These are phyloP conservation scores for Candida cerambycidarum DNA, from an alignment of 805 yeast species.

Conservation along the genomic window DNA sequence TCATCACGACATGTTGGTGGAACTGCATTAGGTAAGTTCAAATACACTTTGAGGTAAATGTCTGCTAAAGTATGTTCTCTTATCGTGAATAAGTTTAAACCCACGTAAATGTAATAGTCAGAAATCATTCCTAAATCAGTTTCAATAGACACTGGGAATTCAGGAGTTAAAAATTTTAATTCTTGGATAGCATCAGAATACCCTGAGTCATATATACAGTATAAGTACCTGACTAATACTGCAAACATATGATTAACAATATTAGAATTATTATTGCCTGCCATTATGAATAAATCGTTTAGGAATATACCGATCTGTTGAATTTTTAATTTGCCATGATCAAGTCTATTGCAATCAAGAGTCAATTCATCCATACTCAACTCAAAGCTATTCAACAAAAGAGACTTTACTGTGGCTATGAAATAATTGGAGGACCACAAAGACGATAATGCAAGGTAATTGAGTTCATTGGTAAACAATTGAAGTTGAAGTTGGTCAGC, in stretches of 20 bases:
- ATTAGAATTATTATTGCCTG: background rate
- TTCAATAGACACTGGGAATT: constrained; percentile 18
- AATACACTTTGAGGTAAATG: constrained; percentile 23
- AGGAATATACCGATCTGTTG: background rate
- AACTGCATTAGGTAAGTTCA: constrained; percentile 22
- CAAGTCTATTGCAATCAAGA: constrained; percentile 8
- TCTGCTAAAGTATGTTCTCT: constrained; percentile 8
- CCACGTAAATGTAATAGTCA: constrained; percentile 26
- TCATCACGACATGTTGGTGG: background rate
- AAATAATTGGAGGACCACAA: background rate
- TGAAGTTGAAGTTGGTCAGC: constrained; percentile 3
- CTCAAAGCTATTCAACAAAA: constrained; percentile 4
- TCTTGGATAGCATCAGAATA: background rate
- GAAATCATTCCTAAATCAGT: constrained; percentile 5
- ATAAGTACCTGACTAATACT: constrained; percentile 6
- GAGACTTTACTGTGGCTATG: background rate
- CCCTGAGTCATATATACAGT: constrained; percentile 12
- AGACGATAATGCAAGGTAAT: background rate
- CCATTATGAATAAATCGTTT: background rate
- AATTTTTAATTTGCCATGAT: constrained; percentile 9
- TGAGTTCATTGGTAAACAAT: background rate
- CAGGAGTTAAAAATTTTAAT: constrained; percentile 18
- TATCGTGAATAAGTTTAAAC: constrained; percentile 22
- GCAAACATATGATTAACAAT: background rate
- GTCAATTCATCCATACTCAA: constrained; percentile 6